Percentiles rank a stretch among this genome's conserved stretches.
phyloP scores from a whole-genome alignment of 2,329 filamentous ascomycete species.

The Cladophialophora yegresii region DNA sequence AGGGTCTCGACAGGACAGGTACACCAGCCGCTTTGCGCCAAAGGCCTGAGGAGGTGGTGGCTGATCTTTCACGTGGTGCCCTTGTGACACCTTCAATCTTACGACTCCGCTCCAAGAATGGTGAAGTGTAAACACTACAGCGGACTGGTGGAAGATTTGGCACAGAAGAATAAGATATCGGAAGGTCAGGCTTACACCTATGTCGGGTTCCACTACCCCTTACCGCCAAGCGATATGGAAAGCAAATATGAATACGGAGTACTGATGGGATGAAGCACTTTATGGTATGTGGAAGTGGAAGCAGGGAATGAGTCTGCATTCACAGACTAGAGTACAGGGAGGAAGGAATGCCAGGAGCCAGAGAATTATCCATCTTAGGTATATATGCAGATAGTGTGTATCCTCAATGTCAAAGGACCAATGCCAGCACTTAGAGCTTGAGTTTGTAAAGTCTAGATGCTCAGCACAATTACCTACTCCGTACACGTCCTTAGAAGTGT shows the following conservation, averaged over 20 bases:
- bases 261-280: not conserved
- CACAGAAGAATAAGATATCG: not conserved
- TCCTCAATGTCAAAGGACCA: too few relatives aligned
- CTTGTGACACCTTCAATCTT: too few relatives aligned
- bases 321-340: not conserved
- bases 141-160: not conserved
- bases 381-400: too few relatives aligned
- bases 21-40: constrained; percentile 15
- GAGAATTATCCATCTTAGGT: too few relatives aligned
- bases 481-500: too few relatives aligned
- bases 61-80: too few relatives aligned
- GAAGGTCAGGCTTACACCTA: not conserved
- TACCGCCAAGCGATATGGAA: not conserved
- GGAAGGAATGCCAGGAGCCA: too few relatives aligned
- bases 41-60: not conserved
- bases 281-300: not conserved
- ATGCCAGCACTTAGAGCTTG: too few relatives aligned
- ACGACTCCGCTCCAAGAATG: too few relatives aligned
- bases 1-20: constrained; percentile 26
- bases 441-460: too few relatives aligned
- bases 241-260: not conserved
- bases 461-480: too few relatives aligned
- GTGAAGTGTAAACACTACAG: too few relatives aligned
- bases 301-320: not conserved
- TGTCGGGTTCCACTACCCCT: not conserved